Evolutionary conservation across 2,329 filamentous ascomycete genomes (phyloP), one percentile per base, ranked within the genome.

Genomic region (Rhexocercosporidium sp.): DNA sequence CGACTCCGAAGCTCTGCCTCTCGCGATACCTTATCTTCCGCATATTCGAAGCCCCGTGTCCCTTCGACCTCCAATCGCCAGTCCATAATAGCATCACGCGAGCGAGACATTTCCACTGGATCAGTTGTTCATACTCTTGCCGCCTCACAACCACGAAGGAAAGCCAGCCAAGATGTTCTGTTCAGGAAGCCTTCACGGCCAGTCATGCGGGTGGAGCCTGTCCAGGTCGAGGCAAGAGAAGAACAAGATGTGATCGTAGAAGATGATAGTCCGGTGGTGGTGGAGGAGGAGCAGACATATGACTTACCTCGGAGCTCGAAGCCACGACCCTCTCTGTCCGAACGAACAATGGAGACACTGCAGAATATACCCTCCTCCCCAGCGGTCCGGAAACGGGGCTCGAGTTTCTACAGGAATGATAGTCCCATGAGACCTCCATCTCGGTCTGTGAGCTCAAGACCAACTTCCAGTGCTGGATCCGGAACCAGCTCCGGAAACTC

Each of bases 311-410:
- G 62, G 59, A 70, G 68, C 44, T 59, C 56, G 62, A 71, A 68
- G 59, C 63, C 73, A 54, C 69, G 75, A 18, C 83, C 86, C 61
- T 94, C 92, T 0, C 82, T 97, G 3, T 89, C 91, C 0, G 94
- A 97, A 73, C 85, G 95, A 66, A 96, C 94, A 0, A 90, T 97
- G 49, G 93, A 97, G 77, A 97, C 93, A 0, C 81, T 97, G 6
- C 86, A 93, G 3, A 87, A 89, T 56, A 82, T 97, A 34, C 92
- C 94, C 0, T 88, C 92, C 0, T 96, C 94, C 0, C 94, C 94
- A 4, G 87, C 87, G 0, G 78, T 91, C 54, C 87, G 84, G 62
- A 87, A 88, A 66, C 87, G 89, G 63, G 82, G 86, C 9, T 93
- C 92, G 0, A 88, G 87, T 64, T 94, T 97, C 77, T 96, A 92